A percentile compares a stretch with the other conserved stretches of the same genome.
Conservation (phyloP, 768 basidiomycete species). For the Russula lepida region DNA sequence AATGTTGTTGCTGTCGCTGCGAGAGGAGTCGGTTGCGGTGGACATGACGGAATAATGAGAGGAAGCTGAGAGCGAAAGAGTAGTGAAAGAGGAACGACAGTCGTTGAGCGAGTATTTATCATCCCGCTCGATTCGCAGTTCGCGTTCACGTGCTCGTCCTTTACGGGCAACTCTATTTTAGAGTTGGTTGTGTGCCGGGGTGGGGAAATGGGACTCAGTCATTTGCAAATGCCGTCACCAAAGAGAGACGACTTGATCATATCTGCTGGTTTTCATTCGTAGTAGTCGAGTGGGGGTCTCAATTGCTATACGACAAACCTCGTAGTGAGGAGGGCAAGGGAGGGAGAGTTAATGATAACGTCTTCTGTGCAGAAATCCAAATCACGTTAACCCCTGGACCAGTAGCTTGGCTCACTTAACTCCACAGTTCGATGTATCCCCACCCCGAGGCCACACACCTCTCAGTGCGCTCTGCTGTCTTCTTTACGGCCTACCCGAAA, state of each 20-base stretch:
- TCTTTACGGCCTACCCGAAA: not conserved
- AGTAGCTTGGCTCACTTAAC: not conserved
- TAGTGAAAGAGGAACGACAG: not conserved
- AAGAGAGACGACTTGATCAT: not conserved
- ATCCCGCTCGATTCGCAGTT: not conserved
- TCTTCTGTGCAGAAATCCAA: not conserved
- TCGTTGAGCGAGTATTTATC: not conserved
- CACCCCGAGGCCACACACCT: not conserved
- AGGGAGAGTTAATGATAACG: not conserved
- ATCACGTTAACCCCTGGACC: not conserved
- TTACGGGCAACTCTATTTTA: constrained; percentile 13
- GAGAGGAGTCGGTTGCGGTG: constrained; percentile 1
- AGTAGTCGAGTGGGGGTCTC: not conserved
- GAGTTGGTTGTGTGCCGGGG: constrained; percentile 1
- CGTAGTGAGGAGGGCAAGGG: not conserved
- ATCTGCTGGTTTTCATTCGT: not conserved
- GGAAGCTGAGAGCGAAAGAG: not conserved
- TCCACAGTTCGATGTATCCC: not conserved
- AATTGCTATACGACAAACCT: not conserved
- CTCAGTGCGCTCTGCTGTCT: not conserved
- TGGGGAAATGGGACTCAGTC: not conserved
- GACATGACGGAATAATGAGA: constrained; percentile 14
- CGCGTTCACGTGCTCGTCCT: not conserved
- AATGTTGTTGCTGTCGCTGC: not conserved
- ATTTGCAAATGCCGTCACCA: not conserved